Evolutionary conservation across 73 alveolate species (phyloP).

Genomic region (Strombidium stylifer): DNA sequence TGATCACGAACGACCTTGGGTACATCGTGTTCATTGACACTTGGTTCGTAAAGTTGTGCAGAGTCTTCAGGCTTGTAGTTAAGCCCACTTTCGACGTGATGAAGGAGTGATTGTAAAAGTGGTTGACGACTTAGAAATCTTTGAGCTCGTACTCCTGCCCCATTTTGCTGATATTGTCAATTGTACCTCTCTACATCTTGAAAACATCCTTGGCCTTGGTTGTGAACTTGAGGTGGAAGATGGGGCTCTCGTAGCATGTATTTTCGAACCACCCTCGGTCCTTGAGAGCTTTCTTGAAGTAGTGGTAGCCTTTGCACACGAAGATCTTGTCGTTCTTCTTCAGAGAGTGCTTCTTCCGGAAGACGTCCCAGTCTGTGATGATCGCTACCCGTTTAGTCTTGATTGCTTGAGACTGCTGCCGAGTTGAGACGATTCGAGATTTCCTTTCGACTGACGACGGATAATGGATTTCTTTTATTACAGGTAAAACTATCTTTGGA

Average conservation of each 20-base stretch:
- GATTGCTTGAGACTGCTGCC: slow-evolving; percentile 32
- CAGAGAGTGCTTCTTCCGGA: slow-evolving; percentile 59
- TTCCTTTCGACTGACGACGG: slow-evolving; percentile 18
- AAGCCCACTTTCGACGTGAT: background rate
- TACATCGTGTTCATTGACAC: slow-evolving; percentile 56
- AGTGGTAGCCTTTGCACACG: slow-evolving; percentile 84
- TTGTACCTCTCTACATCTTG: too few species aligned
- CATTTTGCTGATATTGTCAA: too few species aligned
- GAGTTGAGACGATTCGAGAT: slow-evolving; percentile 27
- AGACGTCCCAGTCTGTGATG: slow-evolving; percentile 44
- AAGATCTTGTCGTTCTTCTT: slow-evolving; percentile 62
- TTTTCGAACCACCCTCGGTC: slow-evolving; percentile 96
- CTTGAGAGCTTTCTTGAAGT: slow-evolving; percentile 71
- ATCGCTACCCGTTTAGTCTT: slow-evolving; percentile 34
- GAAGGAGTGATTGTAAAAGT: background rate
- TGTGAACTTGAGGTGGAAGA: slow-evolving; percentile 79
- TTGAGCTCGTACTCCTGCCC: slow-evolving; percentile 3
- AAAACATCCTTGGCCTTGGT: too few species aligned
- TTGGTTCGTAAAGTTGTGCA: background rate
- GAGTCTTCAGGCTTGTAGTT: background rate
- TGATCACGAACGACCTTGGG: slow-evolving; percentile 21
- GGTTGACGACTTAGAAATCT: slow-evolving; percentile 7
- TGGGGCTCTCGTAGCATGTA: slow-evolving; percentile 71
- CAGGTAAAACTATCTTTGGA: too few species aligned
- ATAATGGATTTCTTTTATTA: too few species aligned